Evolutionary conservation across 345 rosid species (phyloP).

Genomic region (Reutealis trisperma): DNA sequence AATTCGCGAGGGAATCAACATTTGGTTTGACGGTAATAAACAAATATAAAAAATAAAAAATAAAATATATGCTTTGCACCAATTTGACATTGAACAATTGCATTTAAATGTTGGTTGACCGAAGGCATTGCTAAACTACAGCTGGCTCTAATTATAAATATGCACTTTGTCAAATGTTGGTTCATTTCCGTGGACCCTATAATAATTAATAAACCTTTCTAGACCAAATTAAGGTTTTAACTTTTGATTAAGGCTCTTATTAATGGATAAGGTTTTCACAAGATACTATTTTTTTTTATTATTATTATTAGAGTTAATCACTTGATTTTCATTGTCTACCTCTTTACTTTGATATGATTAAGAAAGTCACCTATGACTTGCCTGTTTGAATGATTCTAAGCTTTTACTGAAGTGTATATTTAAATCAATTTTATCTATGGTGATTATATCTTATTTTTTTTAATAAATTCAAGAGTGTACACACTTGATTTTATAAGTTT

Average conservation of each 20-base stretch:
- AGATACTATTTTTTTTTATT: slow-evolving; percentile 7
- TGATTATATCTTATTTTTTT: too few species aligned
- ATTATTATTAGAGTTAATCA: not conserved
- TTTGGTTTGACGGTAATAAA: slow-evolving; percentile 18
- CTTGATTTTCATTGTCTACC: too few species aligned
- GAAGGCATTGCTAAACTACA: slow-evolving; percentile 15
- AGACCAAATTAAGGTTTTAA: not conserved
- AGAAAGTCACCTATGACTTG: too few species aligned
- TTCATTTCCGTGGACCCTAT: slow-evolving; percentile 3
- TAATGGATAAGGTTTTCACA: not conserved
- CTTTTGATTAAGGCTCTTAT: not conserved
- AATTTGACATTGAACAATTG: slow-evolving; percentile 8
- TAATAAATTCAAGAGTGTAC: too few species aligned
- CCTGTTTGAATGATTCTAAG: too few species aligned
- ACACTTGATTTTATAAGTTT: too few species aligned
- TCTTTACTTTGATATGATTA: too few species aligned
- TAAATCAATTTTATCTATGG: too few species aligned
- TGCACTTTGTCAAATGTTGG: not conserved
- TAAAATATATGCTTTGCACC: too few species aligned
- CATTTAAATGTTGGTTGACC: slow-evolving; percentile 29
- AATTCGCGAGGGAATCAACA: slow-evolving; percentile 5
- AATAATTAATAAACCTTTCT: not conserved
- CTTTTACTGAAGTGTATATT: too few species aligned
- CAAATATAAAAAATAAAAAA: not conserved
- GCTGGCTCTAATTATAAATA: slow-evolving; percentile 1